Evolutionary conservation across 1,139 yeast species (phyloP).

Genomic region (Pichia sp.): DNA sequence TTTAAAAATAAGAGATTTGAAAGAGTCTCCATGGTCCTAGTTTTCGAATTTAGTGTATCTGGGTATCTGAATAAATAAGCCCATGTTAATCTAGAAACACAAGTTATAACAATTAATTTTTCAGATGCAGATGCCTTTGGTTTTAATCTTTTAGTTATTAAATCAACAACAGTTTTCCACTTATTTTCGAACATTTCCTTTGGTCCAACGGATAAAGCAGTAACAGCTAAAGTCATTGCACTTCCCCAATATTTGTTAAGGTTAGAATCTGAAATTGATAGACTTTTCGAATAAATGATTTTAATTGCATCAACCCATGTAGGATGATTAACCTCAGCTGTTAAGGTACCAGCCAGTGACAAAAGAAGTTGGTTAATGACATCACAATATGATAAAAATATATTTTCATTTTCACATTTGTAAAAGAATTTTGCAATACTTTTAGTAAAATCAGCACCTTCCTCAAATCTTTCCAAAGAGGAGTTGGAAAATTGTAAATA

Average conservation of each 20-base stretch:
- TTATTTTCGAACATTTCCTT: conserved; percentile 65
- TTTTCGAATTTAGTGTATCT: conserved; percentile 82
- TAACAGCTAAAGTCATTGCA: conserved; percentile 63
- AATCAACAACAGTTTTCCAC: conserved; percentile 70
- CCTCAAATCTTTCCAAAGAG: conserved; percentile 87
- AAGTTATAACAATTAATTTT: conserved; percentile 55
- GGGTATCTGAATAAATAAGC: conserved; percentile 81
- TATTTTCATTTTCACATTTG: conserved; percentile 56
- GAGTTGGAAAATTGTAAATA: conserved; percentile 71
- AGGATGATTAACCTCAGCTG: conserved; percentile 96
- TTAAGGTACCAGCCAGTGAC: conserved; percentile 77
- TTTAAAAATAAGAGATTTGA: conserved; percentile 45
- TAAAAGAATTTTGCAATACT: conserved; percentile 80
- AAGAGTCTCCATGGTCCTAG: conserved; percentile 50
- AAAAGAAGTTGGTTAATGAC: conserved; percentile 67
- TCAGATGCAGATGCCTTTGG: conserved; percentile 47
- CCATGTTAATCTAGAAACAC: conserved; percentile 77
- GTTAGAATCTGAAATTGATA: conserved; percentile 34
- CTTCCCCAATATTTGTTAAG: conserved; percentile 65
- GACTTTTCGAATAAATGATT: conserved; percentile 50
- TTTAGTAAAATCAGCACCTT: conserved; percentile 77
- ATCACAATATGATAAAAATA: conserved; percentile 76
- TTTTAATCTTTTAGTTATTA: conserved; percentile 35
- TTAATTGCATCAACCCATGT: conserved; percentile 84
- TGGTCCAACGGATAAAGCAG: conserved; percentile 77